Percentiles rank a stretch among this genome's conserved stretches.
Evolutionary conservation across 768 basidiomycete genomes (phyloP).

Genomic region (Amanita fuliginea): DNA sequence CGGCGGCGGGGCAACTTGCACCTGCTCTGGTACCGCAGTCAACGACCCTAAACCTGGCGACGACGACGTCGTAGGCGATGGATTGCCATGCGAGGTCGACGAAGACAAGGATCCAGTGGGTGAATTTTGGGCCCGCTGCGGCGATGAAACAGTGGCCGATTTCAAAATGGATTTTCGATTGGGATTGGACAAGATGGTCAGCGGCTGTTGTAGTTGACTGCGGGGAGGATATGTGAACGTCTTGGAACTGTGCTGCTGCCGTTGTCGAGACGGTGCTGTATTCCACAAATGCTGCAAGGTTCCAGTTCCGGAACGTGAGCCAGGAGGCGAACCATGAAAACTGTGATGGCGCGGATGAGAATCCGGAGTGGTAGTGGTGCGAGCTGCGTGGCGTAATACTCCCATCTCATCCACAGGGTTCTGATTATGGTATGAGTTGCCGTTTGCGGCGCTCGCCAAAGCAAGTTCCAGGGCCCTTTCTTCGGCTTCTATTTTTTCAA

Average conservation of each 20-base stretch:
- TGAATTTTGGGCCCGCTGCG: neutral
- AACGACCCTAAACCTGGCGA: neutral
- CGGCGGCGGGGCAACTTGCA: neutral
- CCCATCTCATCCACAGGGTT: conserved; percentile 5
- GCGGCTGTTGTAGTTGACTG: neutral
- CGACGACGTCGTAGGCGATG: neutral
- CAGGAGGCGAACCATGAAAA: neutral
- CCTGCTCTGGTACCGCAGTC: conserved; percentile 4
- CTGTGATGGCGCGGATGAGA: neutral
- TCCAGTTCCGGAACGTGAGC: neutral
- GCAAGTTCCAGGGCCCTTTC: conserved; percentile 17
- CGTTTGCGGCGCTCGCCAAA: neutral
- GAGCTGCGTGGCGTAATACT: neutral
- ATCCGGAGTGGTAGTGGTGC: neutral
- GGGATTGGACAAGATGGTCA: conserved; percentile 2
- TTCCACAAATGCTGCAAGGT: conserved; percentile 2
- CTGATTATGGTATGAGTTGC: conserved; percentile 4
- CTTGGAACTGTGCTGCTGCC: neutral
- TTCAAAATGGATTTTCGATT: conserved; percentile 4
- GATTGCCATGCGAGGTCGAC: neutral
- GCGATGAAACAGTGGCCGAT: neutral
- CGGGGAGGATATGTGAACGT: conserved; percentile 2
- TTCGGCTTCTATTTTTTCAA: conserved; percentile 33
- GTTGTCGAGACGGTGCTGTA: neutral
- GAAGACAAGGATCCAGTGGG: neutral